Conservation (phyloP, 768 basidiomycete genomes). For the Pleurotus tuoliensis region DNA sequence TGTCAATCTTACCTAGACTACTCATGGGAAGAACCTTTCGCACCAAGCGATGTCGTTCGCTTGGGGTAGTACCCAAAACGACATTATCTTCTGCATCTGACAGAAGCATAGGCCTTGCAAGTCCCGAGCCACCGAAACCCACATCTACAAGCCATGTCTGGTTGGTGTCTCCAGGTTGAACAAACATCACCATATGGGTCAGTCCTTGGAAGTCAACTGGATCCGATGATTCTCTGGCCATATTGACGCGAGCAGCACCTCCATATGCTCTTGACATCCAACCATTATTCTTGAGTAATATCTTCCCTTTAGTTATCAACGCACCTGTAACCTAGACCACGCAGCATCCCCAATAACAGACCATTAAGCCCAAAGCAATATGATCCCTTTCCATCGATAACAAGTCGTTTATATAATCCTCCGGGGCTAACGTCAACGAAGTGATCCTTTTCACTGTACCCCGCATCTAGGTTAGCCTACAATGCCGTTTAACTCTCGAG, state of each 20-base stretch:
- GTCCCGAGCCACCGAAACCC: slow-evolving; percentile 23
- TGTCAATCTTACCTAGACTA: slow-evolving; percentile 14
- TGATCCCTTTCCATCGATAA: slow-evolving; percentile 20
- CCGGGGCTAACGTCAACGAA: slow-evolving; percentile 22
- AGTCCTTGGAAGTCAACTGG: slow-evolving; percentile 12
- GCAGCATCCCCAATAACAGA: slow-evolving; percentile 22
- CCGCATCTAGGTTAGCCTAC: not conserved
- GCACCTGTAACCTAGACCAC: slow-evolving; percentile 26
- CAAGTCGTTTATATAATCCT: slow-evolving; percentile 18
- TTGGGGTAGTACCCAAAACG: slow-evolving; percentile 16
- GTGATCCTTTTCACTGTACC: slow-evolving; percentile 19
- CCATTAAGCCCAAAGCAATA: slow-evolving; percentile 28
- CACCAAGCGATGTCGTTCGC: slow-evolving; percentile 21
- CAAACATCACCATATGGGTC: slow-evolving; percentile 25
- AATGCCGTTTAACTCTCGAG: not conserved
- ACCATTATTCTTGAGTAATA: too few species aligned
- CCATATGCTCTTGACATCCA: slow-evolving; percentile 20
- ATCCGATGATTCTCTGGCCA: slow-evolving; percentile 1
- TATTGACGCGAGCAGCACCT: slow-evolving; percentile 23
- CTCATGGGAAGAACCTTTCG: slow-evolving; percentile 12
- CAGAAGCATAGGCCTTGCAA: slow-evolving; percentile 26
- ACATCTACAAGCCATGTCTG: slow-evolving; percentile 28
- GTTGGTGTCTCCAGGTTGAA: slow-evolving; percentile 24
- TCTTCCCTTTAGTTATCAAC: not conserved
- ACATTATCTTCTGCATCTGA: slow-evolving; percentile 16